Evolutionary conservation across 1,284 basidiomycete genomes (phyloP), one percentile per base, ranked within the genome.

Genomic region (Austroboletus sp.): DNA sequence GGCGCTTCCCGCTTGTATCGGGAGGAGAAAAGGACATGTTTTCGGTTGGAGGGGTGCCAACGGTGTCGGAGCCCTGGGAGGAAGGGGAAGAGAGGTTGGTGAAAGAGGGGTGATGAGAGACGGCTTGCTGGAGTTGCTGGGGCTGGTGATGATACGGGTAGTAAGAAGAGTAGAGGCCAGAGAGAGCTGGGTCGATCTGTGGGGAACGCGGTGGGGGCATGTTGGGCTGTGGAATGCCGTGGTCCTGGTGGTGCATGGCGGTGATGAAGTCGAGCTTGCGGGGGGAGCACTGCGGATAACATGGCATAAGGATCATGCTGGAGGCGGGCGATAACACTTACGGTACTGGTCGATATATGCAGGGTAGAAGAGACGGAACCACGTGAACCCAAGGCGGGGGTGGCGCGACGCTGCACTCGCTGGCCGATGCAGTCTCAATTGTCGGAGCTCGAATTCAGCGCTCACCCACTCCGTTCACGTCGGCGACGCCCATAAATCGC

Each of bases 1-100:
- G 78, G 1, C 85, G 76, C 62, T 88, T 87, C 40, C 78, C 79
- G 54, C 76, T 81, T n/a, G 57, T 52, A 53, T 76, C 75, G 11
- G 73, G 68, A 1, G 73, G 69, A 0, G 72, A 65, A 38, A 71
- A 72, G 17, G 74, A 75, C 66, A 76, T 72, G 40, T 70, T 70
- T 52, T 85, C 83, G 1, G 74, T 74, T 2, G 81, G 81, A 0
- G 84, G 82, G 4, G 83, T 85, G 32, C 79, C 81, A 49, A 85
- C 72, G 15, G 81, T 75, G 57, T 86, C 84, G 6, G 85, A 86
- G 53, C 76, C 82, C 57, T 82, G 80, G 0, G 82, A 84, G 6
- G 85, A 85, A n/a, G 85, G 79, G 0, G 78, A 80, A 5, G 77
- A 74, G 48, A 78, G 74, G 54, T 64, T 73, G 13, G 67, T 68